Conservation (phyloP, 2,329 filamentous ascomycete genomes). For the Ceratocystis cubensis region DNA sequence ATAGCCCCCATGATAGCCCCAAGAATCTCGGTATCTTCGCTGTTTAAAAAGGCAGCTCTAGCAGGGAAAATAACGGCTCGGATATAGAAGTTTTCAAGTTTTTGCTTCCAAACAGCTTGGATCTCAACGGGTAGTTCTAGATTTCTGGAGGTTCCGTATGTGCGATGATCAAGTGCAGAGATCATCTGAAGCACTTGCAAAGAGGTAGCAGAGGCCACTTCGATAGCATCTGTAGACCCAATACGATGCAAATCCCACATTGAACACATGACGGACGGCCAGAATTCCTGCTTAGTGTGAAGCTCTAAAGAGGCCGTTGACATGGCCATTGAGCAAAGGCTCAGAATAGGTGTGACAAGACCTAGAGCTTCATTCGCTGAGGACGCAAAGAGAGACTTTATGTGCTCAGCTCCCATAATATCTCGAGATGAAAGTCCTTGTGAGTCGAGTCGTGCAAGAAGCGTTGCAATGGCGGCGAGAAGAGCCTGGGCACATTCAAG, state of each 20-base stretch:
- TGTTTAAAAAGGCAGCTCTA: constrained; percentile 35
- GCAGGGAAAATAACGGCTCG: constrained; percentile 41
- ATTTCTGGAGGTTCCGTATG: constrained; percentile 6
- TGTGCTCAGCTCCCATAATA: constrained; percentile 44
- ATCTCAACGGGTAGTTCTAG: constrained; percentile 8
- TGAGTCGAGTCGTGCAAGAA: constrained; percentile 36
- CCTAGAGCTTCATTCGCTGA: constrained; percentile 37
- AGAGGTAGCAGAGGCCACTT: constrained; percentile 39
- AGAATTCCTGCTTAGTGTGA: constrained; percentile 32
- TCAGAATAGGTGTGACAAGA: constrained; percentile 36
- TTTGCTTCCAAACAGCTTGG: constrained; percentile 32
- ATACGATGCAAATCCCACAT: constrained; percentile 46
- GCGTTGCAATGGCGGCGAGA: constrained; percentile 35
- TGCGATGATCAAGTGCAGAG: constrained; percentile 22
- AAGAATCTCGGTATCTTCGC: constrained; percentile 33
- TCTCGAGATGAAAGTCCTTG: constrained; percentile 31
- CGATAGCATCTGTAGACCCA: constrained; percentile 34
- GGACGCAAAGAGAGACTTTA: constrained; percentile 44
- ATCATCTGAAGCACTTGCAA: constrained; percentile 27
- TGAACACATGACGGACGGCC: constrained; percentile 36
- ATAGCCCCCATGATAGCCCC: constrained; percentile 32
- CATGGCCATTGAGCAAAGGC: constrained; percentile 34
- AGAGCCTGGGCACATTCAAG: constrained; percentile 37
- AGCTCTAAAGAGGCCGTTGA: constrained; percentile 27
- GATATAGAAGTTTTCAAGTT: constrained; percentile 38